Evolutionary conservation across 176 grass and related monocot species (phyloP), one percentile per base, ranked within the genome.

Genomic region (Tillandsia leiboldiana): DNA sequence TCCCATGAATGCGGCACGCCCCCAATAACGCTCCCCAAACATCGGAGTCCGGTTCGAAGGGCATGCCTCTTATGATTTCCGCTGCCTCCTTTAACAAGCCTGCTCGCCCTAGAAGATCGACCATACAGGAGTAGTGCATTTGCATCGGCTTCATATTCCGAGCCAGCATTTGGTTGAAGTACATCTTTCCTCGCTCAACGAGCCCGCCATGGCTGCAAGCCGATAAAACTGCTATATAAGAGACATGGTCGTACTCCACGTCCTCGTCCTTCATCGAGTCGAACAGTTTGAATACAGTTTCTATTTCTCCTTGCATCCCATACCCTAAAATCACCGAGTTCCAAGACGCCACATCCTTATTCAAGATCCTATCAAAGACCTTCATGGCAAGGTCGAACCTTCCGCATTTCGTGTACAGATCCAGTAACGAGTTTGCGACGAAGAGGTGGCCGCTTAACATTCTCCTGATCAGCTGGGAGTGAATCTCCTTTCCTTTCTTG

Each of bases 101-200:
- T 64, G 89, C 74, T 82, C 93, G 77, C 6, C 93, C 88, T 59
- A 90, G 67, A 87, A 96, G 71, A 77, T 96, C 93, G 67, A 92
- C 93, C 86, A 96, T 87, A 65, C 93, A 92, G 69, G 93, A 81
- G 85, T 92, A 96, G 50, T 92, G 93, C 79, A 86, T 89, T 48
- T 92, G 86, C 71, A 74, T 85, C 58, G 88, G 86, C 57, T 63
- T 86, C 29, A 92, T 80, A 76, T 81, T 80, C 72, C 85, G 77
- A 22, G 62, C 52, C 28, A 81, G 11, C 93, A 96, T 96, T 87
- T 92, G 79, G 71, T 63, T 67, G 48, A 96, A 96, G 53, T 87
- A 92, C n/a, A 79, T 61, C 75, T 87, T 87, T 53, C 93, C 89
- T 83, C 49, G 87, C 12, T 87, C 84, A 20, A 96, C 84, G 50